A percentile compares a stretch with the other conserved stretches of the same genome.
Evolutionary conservation across 116 monocot genomes (phyloP).

Genomic region (Cymodocea nodosa): DNA sequence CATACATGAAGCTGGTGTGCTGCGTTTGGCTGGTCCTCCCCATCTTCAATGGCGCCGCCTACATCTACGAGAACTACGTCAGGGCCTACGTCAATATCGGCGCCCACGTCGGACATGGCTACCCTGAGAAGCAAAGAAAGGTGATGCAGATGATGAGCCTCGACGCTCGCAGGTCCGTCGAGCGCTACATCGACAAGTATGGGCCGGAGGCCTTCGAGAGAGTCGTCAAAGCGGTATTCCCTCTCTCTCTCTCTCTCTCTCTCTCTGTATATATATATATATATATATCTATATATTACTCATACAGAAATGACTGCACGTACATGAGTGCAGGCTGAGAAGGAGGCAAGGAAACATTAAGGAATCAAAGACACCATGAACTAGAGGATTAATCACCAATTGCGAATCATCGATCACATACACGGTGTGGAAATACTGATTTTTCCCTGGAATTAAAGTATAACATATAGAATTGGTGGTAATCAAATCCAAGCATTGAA

Average conservation of each 20-base stretch:
- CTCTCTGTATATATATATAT: no score
- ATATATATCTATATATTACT: no score
- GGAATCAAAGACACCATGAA: no score
- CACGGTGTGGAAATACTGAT: no score
- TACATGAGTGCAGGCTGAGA: slow-evolving; percentile 16
- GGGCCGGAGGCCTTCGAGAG: slow-evolving; percentile 70
- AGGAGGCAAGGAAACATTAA: slow-evolving; percentile 23
- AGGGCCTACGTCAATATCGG: slow-evolving; percentile 65
- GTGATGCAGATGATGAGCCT: slow-evolving; percentile 83
- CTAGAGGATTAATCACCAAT: no score
- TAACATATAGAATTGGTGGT: no score
- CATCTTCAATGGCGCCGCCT: slow-evolving; percentile 84
- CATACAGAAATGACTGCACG: background rate
- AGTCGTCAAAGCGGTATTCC: slow-evolving; percentile 59
- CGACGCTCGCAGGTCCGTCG: slow-evolving; percentile 71
- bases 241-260: no score
- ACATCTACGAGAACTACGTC: slow-evolving; percentile 78
- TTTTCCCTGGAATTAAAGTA: no score
- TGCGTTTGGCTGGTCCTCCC: slow-evolving; percentile 94
- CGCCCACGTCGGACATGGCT: slow-evolving; percentile 27
- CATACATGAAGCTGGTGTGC: slow-evolving; percentile 74
- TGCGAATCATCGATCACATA: no score
- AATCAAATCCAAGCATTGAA: no score
- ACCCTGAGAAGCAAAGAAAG: slow-evolving; percentile 46
- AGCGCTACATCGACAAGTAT: slow-evolving; percentile 49